phyloP scores from a whole-genome alignment of 805 yeast genomes.

The Blastobotrys attinorum region DNA sequence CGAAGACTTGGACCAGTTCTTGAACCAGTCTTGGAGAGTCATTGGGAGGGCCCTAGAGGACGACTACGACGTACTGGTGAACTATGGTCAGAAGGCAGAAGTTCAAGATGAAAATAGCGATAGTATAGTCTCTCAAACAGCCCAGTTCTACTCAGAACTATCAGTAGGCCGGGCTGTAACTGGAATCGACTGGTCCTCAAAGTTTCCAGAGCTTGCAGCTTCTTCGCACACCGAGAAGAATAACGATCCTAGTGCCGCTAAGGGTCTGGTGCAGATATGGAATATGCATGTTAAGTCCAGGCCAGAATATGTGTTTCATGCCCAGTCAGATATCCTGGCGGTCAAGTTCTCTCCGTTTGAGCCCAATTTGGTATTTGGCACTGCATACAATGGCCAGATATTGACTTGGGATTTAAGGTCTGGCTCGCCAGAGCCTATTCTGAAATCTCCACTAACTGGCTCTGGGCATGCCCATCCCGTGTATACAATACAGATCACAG shows the following conservation, averaged over 20 bases:
- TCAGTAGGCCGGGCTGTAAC: constrained; percentile 25
- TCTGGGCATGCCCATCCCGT: constrained; percentile 30
- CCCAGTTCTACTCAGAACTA: constrained; percentile 16
- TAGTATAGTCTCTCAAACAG: constrained; percentile 7
- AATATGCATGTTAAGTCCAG: constrained; percentile 24
- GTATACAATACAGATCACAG: constrained; percentile 23
- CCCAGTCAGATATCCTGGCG: constrained; percentile 35
- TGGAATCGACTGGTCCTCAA: constrained; percentile 31
- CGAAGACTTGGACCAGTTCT: constrained; percentile 15
- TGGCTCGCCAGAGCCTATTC: constrained; percentile 23
- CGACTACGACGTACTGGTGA: constrained; percentile 25
- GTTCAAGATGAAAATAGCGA: constrained; percentile 8
- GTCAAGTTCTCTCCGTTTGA: constrained; percentile 36
- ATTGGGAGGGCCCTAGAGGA: constrained; percentile 25
- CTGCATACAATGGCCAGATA: constrained; percentile 42
- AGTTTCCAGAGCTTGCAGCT: constrained; percentile 30
- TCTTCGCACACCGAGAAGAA: constrained; percentile 24
- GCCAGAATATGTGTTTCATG: constrained; percentile 38
- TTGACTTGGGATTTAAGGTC: constrained; percentile 43
- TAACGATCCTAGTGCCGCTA: constrained; percentile 17
- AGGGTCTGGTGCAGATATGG: constrained; percentile 32
- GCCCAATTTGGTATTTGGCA: constrained; percentile 37
- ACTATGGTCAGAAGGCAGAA: constrained; percentile 18
- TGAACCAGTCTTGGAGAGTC: constrained; percentile 26
- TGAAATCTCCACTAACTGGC: constrained; percentile 27